These are phyloP conservation scores for Tuber magnatum DNA, from an alignment of 495 filamentous ascomycete genomes.

Conservation along the genomic window DNA sequence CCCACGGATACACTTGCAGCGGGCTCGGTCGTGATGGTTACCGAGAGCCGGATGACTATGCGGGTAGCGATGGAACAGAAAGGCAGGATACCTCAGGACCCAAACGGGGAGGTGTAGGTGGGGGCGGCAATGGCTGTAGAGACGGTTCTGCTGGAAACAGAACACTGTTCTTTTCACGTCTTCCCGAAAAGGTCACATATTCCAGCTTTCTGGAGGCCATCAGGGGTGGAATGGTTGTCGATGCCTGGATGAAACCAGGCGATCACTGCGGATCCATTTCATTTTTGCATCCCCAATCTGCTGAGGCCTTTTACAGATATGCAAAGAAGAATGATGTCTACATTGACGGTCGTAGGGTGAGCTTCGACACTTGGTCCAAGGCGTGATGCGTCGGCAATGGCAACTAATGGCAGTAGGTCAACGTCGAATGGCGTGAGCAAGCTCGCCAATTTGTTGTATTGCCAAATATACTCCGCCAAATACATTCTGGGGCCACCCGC, in stretches of 20 bases:
- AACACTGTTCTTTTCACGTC: slow-evolving; percentile 57
- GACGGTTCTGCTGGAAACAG: slow-evolving; percentile 39
- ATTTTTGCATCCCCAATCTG: slow-evolving; percentile 59
- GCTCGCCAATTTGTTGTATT: slow-evolving; percentile 63
- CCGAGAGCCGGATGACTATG: slow-evolving; percentile 9
- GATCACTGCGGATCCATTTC: slow-evolving; percentile 62
- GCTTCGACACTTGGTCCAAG: slow-evolving; percentile 26
- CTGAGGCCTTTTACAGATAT: slow-evolving; percentile 58
- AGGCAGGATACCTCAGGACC: slow-evolving; percentile 12
- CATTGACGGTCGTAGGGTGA: slow-evolving; percentile 61
- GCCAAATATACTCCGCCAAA: slow-evolving; percentile 58
- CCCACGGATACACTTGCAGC: background rate
- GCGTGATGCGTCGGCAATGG: background rate
- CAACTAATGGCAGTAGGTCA: slow-evolving; percentile 49
- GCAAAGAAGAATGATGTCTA: slow-evolving; percentile 62
- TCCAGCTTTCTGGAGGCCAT: slow-evolving; percentile 59
- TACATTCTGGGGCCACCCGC: slow-evolving; percentile 65
- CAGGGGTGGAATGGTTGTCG: slow-evolving; percentile 62
- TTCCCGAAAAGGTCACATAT: slow-evolving; percentile 59
- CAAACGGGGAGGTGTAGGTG: background rate
- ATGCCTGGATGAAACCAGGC: slow-evolving; percentile 58
- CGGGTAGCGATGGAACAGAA: slow-evolving; percentile 19
- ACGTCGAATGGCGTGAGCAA: slow-evolving; percentile 60
- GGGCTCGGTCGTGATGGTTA: slow-evolving; percentile 11
- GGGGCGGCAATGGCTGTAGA: slow-evolving; percentile 15